Conservation (phyloP, 176 grass and related monocot species). For the Rhynchospora tenuis region DNA sequence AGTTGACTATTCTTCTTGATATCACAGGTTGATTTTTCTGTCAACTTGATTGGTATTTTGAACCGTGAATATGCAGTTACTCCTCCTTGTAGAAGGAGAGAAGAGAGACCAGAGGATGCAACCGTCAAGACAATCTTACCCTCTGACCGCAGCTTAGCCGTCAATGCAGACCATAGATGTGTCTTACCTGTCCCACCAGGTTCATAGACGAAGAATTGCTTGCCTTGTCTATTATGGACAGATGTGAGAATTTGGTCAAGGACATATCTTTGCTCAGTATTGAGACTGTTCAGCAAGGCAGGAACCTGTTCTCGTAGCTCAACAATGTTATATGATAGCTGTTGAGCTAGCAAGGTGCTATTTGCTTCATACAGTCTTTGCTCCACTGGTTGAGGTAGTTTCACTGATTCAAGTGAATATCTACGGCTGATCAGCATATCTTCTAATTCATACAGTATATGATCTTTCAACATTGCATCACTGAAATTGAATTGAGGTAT, state of each 20-base stretch:
- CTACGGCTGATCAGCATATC: neutral
- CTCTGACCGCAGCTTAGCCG: neutral
- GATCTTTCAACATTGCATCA: neutral
- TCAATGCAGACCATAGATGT: conserved; percentile 16
- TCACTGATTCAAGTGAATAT: neutral
- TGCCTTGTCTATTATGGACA: neutral
- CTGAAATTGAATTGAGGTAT: neutral
- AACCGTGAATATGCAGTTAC: conserved; percentile 22
- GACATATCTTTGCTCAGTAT: neutral
- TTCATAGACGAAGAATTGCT: conserved; percentile 17
- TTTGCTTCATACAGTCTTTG: neutral
- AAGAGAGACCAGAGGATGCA: conserved; percentile 6
- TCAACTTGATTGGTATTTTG: conserved; percentile 18
- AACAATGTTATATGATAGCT: neutral
- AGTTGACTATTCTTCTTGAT: no score
- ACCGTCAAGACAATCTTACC: conserved; percentile 14
- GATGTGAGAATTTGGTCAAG: conserved; percentile 4
- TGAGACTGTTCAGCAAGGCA: neutral
- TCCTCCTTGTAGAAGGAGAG: conserved; percentile 13
- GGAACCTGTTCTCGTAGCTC: neutral
- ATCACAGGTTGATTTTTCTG: neutral
- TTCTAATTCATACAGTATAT: conserved; percentile 16
- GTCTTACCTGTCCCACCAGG: conserved; percentile 11
- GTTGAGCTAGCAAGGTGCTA: conserved; percentile 8
- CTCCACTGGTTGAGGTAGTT: neutral